Evolutionary conservation across 257 asterid species (phyloP), one percentile per base, ranked within the genome.

Genomic region (Forsythia suspensa): DNA sequence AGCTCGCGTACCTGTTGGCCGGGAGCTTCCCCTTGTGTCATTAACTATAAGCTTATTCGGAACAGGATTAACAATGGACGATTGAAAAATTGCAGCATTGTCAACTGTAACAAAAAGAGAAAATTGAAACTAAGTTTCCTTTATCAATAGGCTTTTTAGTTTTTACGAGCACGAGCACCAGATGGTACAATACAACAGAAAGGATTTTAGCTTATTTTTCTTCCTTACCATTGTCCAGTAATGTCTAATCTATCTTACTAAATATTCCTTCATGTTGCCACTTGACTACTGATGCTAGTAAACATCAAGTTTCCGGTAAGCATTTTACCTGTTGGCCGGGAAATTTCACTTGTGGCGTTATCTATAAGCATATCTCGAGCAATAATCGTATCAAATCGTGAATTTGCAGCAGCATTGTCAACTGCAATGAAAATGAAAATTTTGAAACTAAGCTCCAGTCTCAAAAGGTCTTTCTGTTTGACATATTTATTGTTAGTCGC

Each of bases 81-180:
- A 57, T 38, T 81, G 82, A 75, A 82, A 79, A 77, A 66, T 79
- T n/a, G 73, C 36, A 36, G 81, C 73, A 75, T 84, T 52, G 12
- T 43, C 76, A 78, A n/a, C 78, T 72, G 86, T 36, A 66, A 57
- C 12, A 21, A 78, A 70, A 13, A 21, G 80, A 84, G 77, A 0
- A 79, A 76, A 0, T 76, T 70, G 16, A 6, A 52, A 10, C 3
- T 63, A 37, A 4, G 10, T 15, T 48, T 15, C 4, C n/a, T 48
- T 48, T 13, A 48, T 48, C 59, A 4, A 15, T 3, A 10, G 29
- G 3, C 8, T 18, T 63, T 63, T 9, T 21, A 63, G 11, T 18
- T 63, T 63, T 3, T 21, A 63, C 12, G 38, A 24, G 39, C 15
- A 9, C 9, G 4, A 63, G 38, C 24, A 0, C n/a, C n/a, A n/a